These are phyloP conservation scores for Pestalotiopsis sp. DNA, from an alignment of 2,329 filamentous ascomycete genomes.

Conservation along the genomic window DNA sequence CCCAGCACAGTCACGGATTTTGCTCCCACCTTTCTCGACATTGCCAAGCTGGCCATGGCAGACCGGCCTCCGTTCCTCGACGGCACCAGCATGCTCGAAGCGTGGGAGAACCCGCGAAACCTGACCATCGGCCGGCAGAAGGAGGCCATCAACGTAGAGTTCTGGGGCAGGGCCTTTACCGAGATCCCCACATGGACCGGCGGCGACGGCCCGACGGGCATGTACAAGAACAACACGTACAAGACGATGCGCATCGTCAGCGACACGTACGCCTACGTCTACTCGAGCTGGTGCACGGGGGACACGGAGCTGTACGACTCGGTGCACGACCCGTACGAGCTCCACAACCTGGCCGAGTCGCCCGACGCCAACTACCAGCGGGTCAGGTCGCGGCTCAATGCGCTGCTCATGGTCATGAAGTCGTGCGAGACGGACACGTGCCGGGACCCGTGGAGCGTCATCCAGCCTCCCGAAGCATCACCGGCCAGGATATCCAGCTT, in stretches of 20 bases:
- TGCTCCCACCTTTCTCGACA: conserved; percentile 54
- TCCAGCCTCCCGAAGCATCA: conserved; percentile 46
- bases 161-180: conserved; percentile 41
- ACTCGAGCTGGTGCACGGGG: conserved; percentile 70
- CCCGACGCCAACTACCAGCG: conserved; percentile 15
- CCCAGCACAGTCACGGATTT: conserved; percentile 60
- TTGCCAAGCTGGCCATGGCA: conserved; percentile 34
- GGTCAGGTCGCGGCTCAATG: conserved; percentile 22
- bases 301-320: conserved; percentile 69
- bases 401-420: conserved; percentile 28
- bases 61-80: conserved; percentile 51
- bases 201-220: neutral
- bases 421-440: conserved; percentile 25
- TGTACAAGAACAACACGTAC: conserved; percentile 55
- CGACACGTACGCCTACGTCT: conserved; percentile 61
- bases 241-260: conserved; percentile 59
- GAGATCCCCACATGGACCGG: conserved; percentile 2
- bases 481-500: conserved; percentile 27
- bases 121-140: conserved; percentile 12
- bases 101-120: conserved; percentile 19
- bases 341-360: conserved; percentile 21
- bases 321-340: conserved; percentile 30
- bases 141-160: conserved; percentile 49
- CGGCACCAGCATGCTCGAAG: conserved; percentile 47
- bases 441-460: conserved; percentile 46